Conservation (phyloP, 306 rosid genomes). For the Trifolium pratense region DNA sequence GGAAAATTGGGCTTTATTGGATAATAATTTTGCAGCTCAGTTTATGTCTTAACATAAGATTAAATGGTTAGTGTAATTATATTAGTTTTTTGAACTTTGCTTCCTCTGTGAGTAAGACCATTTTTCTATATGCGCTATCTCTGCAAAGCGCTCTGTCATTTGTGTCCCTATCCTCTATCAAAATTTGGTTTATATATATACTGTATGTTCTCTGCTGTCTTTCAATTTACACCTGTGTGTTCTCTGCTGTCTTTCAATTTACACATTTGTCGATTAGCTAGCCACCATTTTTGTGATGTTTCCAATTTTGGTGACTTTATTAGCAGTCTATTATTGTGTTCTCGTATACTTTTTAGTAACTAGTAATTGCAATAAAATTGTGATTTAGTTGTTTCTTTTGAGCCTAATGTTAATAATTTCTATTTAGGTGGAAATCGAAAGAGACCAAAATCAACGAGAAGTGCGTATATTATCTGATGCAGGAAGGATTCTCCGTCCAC, state of each 20-base stretch:
- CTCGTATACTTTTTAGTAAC: too few species aligned
- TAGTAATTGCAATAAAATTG: slow-evolving; percentile 20
- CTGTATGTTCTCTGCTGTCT: slow-evolving; percentile 14
- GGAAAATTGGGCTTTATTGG: not conserved
- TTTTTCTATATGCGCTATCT: not conserved
- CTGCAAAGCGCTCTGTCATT: slow-evolving; percentile 4
- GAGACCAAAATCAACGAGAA: slow-evolving; percentile 74
- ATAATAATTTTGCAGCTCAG: slow-evolving; percentile 11
- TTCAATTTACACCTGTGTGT: too few species aligned
- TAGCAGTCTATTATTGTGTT: not conserved
- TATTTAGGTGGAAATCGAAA: slow-evolving; percentile 84
- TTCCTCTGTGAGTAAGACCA: not conserved
- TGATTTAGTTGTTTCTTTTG: slow-evolving; percentile 26
- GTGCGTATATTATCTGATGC: slow-evolving; percentile 87
- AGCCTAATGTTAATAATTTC: slow-evolving; percentile 30
- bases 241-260: not conserved
- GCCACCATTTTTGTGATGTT: not conserved
- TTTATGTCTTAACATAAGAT: slow-evolving; percentile 17
- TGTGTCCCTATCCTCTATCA: slow-evolving; percentile 9
- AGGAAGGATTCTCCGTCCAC: slow-evolving; percentile 95
- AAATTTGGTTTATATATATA: not conserved
- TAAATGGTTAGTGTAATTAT: slow-evolving; percentile 16
- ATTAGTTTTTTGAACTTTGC: slow-evolving; percentile 15
- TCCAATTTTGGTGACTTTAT: not conserved
- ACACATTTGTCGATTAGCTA: not conserved